Evolutionary conservation across 805 yeast species (phyloP).

Genomic region (Saccharomycopsis babjevae): DNA sequence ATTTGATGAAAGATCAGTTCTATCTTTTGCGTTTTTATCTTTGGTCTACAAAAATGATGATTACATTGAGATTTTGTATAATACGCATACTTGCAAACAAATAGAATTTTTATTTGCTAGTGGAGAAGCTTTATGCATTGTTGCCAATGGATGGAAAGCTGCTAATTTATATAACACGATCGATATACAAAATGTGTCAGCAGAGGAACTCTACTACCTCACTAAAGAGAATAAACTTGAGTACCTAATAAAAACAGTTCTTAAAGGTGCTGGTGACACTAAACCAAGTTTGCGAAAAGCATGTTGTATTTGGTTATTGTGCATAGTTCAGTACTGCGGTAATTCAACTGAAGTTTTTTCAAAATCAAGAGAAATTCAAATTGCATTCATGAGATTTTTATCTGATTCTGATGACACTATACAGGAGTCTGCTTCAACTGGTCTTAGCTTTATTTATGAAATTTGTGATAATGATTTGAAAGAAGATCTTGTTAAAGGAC

Average conservation of each 20-base stretch:
- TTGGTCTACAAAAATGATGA: constrained; percentile 27
- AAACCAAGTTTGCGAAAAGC: constrained; percentile 69
- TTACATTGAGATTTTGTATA: constrained; percentile 31
- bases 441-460: constrained; percentile 73
- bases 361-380: constrained; percentile 53
- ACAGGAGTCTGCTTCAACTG: constrained; percentile 91
- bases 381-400: constrained; percentile 65
- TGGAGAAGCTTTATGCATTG: constrained; percentile 73
- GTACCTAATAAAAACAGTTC: constrained; percentile 36
- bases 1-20: constrained; percentile 48
- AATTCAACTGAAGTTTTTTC: constrained; percentile 31
- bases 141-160: constrained; percentile 72
- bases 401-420: constrained; percentile 75
- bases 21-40: constrained; percentile 47
- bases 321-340: constrained; percentile 67
- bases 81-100: constrained; percentile 55
- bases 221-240: neutral
- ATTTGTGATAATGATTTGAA: constrained; percentile 57
- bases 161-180: constrained; percentile 38
- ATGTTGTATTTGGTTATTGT: constrained; percentile 77
- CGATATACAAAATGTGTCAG: constrained; percentile 33
- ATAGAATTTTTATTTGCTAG: constrained; percentile 65
- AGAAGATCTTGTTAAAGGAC: constrained; percentile 61
- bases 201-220: neutral
- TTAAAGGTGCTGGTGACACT: constrained; percentile 47